These are phyloP conservation scores for Penicillium lividum DNA, from an alignment of 495 filamentous ascomycete species.

Conservation along the genomic window DNA sequence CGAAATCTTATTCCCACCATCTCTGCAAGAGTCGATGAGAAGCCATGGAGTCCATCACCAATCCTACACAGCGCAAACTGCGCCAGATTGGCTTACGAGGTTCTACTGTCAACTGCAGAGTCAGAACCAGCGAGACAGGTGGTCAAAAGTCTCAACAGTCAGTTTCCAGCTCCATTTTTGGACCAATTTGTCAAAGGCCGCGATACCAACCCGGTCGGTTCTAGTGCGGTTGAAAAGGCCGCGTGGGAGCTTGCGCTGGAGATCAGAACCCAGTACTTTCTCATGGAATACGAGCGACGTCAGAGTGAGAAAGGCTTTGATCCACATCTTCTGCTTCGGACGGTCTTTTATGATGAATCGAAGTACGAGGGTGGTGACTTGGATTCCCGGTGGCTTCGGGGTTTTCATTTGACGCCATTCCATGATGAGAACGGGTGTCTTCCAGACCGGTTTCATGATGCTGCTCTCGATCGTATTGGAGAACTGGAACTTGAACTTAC, in stretches of 20 bases:
- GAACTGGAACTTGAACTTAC: slow-evolving; percentile 31
- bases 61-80: slow-evolving; percentile 43
- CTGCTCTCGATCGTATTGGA: slow-evolving; percentile 33
- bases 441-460: slow-evolving; percentile 30
- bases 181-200: slow-evolving; percentile 16
- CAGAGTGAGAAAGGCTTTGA: slow-evolving; percentile 30
- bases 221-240: slow-evolving; percentile 28
- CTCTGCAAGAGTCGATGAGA: slow-evolving; percentile 10
- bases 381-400: slow-evolving; percentile 29
- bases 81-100: slow-evolving; percentile 35
- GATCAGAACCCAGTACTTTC: slow-evolving; percentile 42
- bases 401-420: slow-evolving; percentile 33
- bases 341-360: slow-evolving; percentile 31
- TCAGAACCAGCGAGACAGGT: slow-evolving; percentile 19
- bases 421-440: slow-evolving; percentile 35
- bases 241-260: slow-evolving; percentile 43
- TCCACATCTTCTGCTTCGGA: slow-evolving; percentile 25
- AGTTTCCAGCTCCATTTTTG: slow-evolving; percentile 40
- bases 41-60: slow-evolving; percentile 28
- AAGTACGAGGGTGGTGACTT: slow-evolving; percentile 19
- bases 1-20: slow-evolving; percentile 22
- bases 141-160: slow-evolving; percentile 31
- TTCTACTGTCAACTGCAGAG: slow-evolving; percentile 28
- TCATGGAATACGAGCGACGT: slow-evolving; percentile 32
- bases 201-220: slow-evolving; percentile 13